Evolutionary conservation across 352 stramenopile genomes (phyloP).

Genomic region (Globisporangium nunn): DNA sequence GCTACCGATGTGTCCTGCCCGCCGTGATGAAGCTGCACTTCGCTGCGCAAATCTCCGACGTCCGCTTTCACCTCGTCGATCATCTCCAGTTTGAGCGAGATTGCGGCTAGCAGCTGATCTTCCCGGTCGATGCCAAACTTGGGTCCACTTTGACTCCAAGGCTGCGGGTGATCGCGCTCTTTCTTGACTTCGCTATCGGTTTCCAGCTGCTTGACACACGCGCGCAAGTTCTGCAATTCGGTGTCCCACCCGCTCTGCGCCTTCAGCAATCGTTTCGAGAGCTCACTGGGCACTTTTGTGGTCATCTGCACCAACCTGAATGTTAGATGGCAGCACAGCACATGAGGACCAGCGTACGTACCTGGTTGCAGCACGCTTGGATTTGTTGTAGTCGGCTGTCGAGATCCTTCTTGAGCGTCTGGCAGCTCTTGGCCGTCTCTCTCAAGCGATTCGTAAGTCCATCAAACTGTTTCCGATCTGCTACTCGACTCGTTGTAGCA

Average conservation of each 20-base stretch:
- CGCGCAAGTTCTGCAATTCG: conserved; percentile 29
- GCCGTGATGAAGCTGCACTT: conserved; percentile 6
- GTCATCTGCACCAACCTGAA: conserved; percentile 20
- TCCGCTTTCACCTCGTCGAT: conserved; percentile 16
- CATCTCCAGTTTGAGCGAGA: conserved; percentile 15
- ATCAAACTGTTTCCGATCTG: conserved; percentile 58
- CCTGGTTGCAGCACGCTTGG: conserved; percentile 28
- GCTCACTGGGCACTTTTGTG: conserved; percentile 42
- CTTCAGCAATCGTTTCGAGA: conserved; percentile 39
- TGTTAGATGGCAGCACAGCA: background rate
- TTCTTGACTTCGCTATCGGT: background rate
- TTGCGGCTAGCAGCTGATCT: background rate
- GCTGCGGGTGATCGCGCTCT: background rate
- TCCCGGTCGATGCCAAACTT: background rate
- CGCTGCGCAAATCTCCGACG: conserved; percentile 16
- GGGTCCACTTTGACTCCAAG: no score
- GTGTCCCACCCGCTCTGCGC: conserved; percentile 34
- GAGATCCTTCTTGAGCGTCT: conserved; percentile 35
- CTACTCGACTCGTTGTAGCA: conserved; percentile 23
- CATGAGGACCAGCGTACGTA: background rate
- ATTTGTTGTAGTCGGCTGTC: conserved; percentile 36
- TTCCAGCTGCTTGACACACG: conserved; percentile 27
- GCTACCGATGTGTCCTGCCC: conserved; percentile 13
- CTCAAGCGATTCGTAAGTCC: conserved; percentile 46
- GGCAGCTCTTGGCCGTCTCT: conserved; percentile 35